Conservation (phyloP, 2,329 filamentous ascomycete species). For the Talaromyces albobiverticillius region DNA sequence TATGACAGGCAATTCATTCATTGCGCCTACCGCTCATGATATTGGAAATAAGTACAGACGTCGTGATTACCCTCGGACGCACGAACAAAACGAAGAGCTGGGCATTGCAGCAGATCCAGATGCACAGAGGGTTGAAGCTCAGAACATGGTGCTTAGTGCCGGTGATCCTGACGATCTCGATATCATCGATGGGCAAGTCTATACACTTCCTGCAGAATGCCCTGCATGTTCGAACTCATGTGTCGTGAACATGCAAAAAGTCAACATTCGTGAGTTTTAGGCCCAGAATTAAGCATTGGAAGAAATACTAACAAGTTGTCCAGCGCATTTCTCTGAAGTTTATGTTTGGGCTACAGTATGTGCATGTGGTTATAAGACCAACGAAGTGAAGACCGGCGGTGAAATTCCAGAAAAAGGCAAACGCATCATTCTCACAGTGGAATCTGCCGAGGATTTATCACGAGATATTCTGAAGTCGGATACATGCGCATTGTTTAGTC, state of each 20-base stretch:
- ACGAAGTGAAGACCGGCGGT: constrained; percentile 96
- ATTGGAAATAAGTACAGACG: constrained; percentile 88
- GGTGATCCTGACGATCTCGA: constrained; percentile 67
- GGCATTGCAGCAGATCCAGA: constrained; percentile 60
- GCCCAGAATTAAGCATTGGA: too few species aligned
- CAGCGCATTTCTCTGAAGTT: constrained; percentile 96
- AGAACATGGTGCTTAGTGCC: constrained; percentile 35
- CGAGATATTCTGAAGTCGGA: constrained; percentile 96
- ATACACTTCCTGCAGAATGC: constrained; percentile 86
- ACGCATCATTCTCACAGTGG: constrained; percentile 74
- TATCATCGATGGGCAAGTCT: constrained; percentile 90
- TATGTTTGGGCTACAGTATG: constrained; percentile 94
- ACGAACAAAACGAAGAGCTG: constrained; percentile 81
- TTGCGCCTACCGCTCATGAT: constrained; percentile 73
- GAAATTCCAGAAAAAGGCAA: constrained; percentile 83
- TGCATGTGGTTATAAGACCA: constrained; percentile 91
- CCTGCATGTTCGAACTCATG: constrained; percentile 85
- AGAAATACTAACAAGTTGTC: too few species aligned
- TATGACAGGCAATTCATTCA: constrained; percentile 93
- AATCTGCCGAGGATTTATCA: constrained; percentile 68
- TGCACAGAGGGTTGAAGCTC: constrained; percentile 30
- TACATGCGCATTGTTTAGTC: constrained; percentile 80
- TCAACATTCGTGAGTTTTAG: too few species aligned
- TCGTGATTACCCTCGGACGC: constrained; percentile 75
- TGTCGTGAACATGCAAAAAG: constrained; percentile 96